A percentile compares a stretch with the other conserved stretches of the same genome.
phyloP scores from a whole-genome alignment of 192 early-diverging fungal species.

The Geranomyces michiganensis region DNA sequence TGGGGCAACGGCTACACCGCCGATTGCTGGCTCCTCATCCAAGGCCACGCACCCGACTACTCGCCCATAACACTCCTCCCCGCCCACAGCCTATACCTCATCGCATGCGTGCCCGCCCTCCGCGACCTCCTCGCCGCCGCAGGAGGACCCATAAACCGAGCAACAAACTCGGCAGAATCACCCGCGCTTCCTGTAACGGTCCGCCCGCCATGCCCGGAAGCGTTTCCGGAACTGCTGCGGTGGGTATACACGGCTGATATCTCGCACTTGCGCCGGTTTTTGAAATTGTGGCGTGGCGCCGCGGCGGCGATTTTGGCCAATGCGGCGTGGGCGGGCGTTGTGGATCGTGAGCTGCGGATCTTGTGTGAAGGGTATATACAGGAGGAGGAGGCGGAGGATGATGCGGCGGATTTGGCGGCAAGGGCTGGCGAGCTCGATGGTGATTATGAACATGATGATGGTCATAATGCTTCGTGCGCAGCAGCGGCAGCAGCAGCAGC shows the following conservation, averaged over 20 bases:
- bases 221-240: constrained; percentile 5
- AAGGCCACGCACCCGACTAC: not conserved
- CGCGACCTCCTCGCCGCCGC: not conserved
- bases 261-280: not conserved
- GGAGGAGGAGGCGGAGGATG: constrained; percentile 7
- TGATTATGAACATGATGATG: too few species aligned
- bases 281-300: not conserved
- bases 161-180: not conserved
- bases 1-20: constrained; percentile 10
- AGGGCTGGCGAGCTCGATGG: not conserved
- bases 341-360: not conserved
- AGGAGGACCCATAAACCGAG: not conserved
- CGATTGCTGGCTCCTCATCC: constrained; percentile 17
- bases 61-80: not conserved
- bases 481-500: too few species aligned
- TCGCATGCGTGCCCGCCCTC: not conserved
- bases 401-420: not conserved
- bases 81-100: constrained; percentile 2
- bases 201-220: constrained; percentile 11
- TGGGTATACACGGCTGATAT: constrained; percentile 10
- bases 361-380: not conserved
- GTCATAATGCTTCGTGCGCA: too few species aligned
- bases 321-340: constrained; percentile 1
- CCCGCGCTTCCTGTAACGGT: not conserved
- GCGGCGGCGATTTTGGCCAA: not conserved